A percentile compares a stretch with the other conserved stretches of the same genome.
These are phyloP conservation scores for Litsea cubeba DNA, from an alignment of 164 flowering plant genomes.

Conservation along the genomic window DNA sequence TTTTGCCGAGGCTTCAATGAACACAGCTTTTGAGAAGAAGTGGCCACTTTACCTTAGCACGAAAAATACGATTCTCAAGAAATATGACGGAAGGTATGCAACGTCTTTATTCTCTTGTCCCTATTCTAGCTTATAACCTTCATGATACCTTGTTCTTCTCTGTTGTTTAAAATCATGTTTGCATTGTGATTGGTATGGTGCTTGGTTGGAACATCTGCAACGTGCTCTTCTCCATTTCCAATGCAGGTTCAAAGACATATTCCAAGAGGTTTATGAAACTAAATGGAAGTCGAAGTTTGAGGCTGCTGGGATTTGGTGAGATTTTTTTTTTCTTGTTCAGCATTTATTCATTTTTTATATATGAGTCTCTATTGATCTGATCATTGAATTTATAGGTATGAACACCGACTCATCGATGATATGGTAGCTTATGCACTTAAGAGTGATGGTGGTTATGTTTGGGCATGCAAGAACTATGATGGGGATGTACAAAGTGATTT, in stretches of 20 bases:
- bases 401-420: slow-evolving; percentile 95
- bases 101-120: too few relatives aligned
- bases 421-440: slow-evolving; percentile 98
- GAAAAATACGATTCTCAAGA: slow-evolving; percentile 94
- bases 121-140: too few relatives aligned
- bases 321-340: background rate
- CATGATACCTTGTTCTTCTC: too few relatives aligned
- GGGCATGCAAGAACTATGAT: slow-evolving; percentile 99
- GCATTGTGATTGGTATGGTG: too few relatives aligned
- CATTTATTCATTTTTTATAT: too few relatives aligned
- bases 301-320: slow-evolving; percentile 83
- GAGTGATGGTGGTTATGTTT: slow-evolving; percentile 96
- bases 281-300: slow-evolving; percentile 74
- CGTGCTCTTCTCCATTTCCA: background rate
- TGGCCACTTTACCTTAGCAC: slow-evolving; percentile 99
- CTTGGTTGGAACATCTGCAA: too few relatives aligned
- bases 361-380: background rate
- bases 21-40: slow-evolving; percentile 73
- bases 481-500: slow-evolving; percentile 99
- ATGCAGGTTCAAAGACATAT: slow-evolving; percentile 76
- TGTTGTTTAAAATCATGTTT: too few relatives aligned
- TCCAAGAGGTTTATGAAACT: slow-evolving; percentile 76
- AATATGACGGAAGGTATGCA: slow-evolving; percentile 92
- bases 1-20: slow-evolving; percentile 97
- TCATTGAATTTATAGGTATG: slow-evolving; percentile 57